Evolutionary conservation across 768 basidiomycete species (phyloP), one percentile per base, ranked within the genome.

Genomic region (Tylopilus vinaceipallidus): DNA sequence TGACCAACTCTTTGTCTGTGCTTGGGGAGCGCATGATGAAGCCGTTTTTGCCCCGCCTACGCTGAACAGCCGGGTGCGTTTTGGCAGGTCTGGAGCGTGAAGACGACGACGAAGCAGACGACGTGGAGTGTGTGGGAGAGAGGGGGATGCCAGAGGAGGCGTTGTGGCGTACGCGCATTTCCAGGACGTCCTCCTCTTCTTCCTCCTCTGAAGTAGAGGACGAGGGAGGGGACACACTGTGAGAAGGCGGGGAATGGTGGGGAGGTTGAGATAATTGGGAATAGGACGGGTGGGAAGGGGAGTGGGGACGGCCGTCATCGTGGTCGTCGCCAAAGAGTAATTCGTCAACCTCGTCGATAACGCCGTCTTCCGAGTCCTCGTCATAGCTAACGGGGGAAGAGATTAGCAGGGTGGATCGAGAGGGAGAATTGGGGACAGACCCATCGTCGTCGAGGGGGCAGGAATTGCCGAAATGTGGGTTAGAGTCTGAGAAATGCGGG

Each of bases 311-410:
- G 29, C 62, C 35, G 6, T 56, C 57, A 35, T 66, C 63, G 34
- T 50, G 54, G 23, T 69, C 56, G 29, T 67, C 67, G 30, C 55
- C 65, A 44, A 69, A 53, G 47, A 61, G 63, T 7, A 61, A 29
- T 12, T 67, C 66, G 39, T 78, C 80, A 6, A 72, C 73, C 38
- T 83, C 80, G 13, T 76, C 78, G 40, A 76, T 72, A 46, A 76
- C 65, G 29, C 60, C 79, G 45, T 78, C 77, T 56, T 86, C 86
- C 29, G 81, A 76, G 59, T 86, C 83, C 60, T 86, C 82, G 51
- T 85, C 85, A 54, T 87, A 87, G 24, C 84, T 87, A 32, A 17
- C 35, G n/a, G 45, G 51, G 44, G 43, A 30, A 20, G 4, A 17
- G 1, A 17, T 53, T 6, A 53, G 50, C 3, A n/a, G 14, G 17